phyloP scores from a whole-genome alignment of 2,329 filamentous ascomycete species.

The Hypoxylon sp. region DNA sequence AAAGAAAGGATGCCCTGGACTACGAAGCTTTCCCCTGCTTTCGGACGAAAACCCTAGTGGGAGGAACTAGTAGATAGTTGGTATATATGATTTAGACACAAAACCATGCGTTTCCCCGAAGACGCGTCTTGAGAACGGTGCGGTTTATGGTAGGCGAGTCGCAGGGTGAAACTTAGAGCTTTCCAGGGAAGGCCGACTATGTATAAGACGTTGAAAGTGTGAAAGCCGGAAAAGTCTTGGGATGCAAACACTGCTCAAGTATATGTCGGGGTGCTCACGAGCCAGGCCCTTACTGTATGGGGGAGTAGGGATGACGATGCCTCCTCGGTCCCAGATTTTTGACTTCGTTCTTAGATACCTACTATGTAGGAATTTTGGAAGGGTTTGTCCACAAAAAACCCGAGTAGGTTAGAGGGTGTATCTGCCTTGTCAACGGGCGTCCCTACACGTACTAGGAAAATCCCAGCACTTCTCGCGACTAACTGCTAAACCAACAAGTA shows the following conservation, averaged over 20 bases:
- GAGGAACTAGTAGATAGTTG: slow-evolving; percentile 34
- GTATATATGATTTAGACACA: slow-evolving; percentile 42
- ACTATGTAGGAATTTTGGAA: slow-evolving; percentile 42
- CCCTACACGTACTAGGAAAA: slow-evolving; percentile 58
- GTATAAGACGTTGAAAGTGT: slow-evolving; percentile 46
- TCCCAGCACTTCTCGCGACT: slow-evolving; percentile 58
- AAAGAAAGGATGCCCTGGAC: slow-evolving; percentile 44
- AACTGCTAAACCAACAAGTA: slow-evolving; percentile 59
- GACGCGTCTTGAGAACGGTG: slow-evolving; percentile 41
- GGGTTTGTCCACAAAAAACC: slow-evolving; percentile 50
- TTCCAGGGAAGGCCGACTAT: slow-evolving; percentile 46
- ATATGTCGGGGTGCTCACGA: slow-evolving; percentile 48
- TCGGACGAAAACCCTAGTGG: slow-evolving; percentile 43
- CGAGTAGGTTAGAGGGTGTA: slow-evolving; percentile 50
- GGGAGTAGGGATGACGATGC: slow-evolving; percentile 52
- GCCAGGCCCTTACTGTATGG: slow-evolving; percentile 47
- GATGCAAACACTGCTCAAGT: slow-evolving; percentile 50
- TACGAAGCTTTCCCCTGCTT: slow-evolving; percentile 38
- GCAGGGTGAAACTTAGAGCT: slow-evolving; percentile 40
- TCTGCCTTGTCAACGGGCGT: slow-evolving; percentile 54
- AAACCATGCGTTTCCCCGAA: slow-evolving; percentile 40
- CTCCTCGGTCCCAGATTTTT: slow-evolving; percentile 50
- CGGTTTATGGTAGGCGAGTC: slow-evolving; percentile 40
- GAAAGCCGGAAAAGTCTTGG: slow-evolving; percentile 44
- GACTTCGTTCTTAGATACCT: slow-evolving; percentile 46